A percentile compares a stretch with the other conserved stretches of the same genome.
phyloP scores from a whole-genome alignment of 148 eudicot species.

The Fagopyrum tataricum region DNA sequence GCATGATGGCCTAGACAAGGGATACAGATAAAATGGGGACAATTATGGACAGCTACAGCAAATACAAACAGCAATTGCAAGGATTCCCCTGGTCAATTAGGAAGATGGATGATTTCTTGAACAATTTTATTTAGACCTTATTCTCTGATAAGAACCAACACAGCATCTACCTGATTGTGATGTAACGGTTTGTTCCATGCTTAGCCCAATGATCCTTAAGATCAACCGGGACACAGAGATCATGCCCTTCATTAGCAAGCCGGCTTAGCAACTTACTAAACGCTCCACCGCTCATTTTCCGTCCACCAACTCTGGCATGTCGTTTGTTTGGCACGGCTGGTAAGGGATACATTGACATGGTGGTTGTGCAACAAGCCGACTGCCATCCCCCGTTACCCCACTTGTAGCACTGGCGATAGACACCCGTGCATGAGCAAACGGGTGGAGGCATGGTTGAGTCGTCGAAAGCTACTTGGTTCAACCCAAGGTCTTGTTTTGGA shows the following conservation, averaged over 20 bases:
- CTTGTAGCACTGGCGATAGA: conserved; percentile 77
- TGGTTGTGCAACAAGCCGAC: conserved; percentile 90
- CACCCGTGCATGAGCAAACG: conserved; percentile 88
- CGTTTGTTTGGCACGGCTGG: conserved; percentile 80
- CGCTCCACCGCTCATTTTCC: conserved; percentile 97
- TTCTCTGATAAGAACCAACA: neutral
- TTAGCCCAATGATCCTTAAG: conserved; percentile 92
- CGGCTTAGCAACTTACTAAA: conserved; percentile 76
- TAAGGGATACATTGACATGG: conserved; percentile 73
- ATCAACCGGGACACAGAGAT: conserved; percentile 72
- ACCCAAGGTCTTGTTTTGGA: conserved; percentile 57
- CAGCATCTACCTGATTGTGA: conserved; percentile 61
- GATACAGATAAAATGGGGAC: too few species aligned
- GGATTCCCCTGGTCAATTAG: neutral
- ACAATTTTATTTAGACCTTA: conserved; percentile 3
- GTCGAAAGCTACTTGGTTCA: conserved; percentile 81
- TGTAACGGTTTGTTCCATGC: conserved; percentile 95
- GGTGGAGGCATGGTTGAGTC: conserved; percentile 87
- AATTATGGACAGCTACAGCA: too few species aligned
- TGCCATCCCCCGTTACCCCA: conserved; percentile 99
- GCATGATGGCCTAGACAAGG: too few species aligned
- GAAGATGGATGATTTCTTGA: neutral
- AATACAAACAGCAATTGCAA: neutral
- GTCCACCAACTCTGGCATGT: conserved; percentile 84
- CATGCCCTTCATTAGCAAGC: conserved; percentile 80